Conservation (phyloP, 1,284 basidiomycete species). For the Xerocomus cyaneibrunnescens region DNA sequence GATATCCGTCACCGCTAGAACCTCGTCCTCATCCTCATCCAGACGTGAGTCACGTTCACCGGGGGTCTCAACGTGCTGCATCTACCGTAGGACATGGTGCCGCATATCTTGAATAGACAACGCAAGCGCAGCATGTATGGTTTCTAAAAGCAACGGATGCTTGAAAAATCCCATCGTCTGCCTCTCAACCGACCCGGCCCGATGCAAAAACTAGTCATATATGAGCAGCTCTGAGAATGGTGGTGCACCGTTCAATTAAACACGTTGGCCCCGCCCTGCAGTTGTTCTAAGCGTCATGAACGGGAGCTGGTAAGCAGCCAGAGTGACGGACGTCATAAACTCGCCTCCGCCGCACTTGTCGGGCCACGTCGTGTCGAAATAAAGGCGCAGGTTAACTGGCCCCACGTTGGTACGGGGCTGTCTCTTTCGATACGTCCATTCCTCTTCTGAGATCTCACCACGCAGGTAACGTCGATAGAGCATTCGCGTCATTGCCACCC, state of each 20-base stretch:
- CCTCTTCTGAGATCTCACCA: conserved; percentile 47
- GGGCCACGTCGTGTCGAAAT: conserved; percentile 50
- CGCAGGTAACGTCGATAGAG: conserved; percentile 47
- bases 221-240: conserved; percentile 44
- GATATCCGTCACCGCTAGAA: conserved; percentile 6
- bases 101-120: conserved; percentile 31
- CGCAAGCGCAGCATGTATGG: conserved; percentile 34
- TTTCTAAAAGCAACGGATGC: conserved; percentile 52
- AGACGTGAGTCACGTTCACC: no score
- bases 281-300: conserved; percentile 49
- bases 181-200: conserved; percentile 40
- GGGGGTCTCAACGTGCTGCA: neutral
- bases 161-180: conserved; percentile 37
- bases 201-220: conserved; percentile 45
- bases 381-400: conserved; percentile 53
- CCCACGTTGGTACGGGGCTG: conserved; percentile 48
- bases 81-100: conserved; percentile 18
- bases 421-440: conserved; percentile 53
- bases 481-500: conserved; percentile 53
- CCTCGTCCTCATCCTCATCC: neutral
- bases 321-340: conserved; percentile 45
- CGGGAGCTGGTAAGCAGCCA: conserved; percentile 47
- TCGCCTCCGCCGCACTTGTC: conserved; percentile 45
- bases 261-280: neutral
- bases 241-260: conserved; percentile 40